phyloP scores from a whole-genome alignment of 2,329 filamentous ascomycete species.

The Claviceps citrina region DNA sequence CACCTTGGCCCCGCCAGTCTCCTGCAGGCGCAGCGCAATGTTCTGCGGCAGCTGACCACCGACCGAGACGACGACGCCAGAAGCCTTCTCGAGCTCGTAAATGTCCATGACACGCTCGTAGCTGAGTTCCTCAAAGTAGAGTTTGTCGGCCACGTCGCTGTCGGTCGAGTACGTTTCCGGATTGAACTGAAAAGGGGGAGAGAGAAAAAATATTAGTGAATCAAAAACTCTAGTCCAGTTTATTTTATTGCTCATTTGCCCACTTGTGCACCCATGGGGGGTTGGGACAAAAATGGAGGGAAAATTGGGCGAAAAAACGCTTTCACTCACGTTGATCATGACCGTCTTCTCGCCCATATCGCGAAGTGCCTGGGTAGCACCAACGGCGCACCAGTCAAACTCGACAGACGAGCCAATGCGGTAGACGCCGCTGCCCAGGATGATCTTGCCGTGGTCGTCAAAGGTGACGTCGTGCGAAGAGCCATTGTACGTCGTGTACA shows the following conservation, averaged over 20 bases:
- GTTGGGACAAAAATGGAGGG: background rate
- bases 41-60: conserved; percentile 95
- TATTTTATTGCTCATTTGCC: no score
- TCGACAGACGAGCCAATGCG: conserved; percentile 94
- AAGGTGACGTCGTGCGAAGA: conserved; percentile 86
- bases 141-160: conserved; percentile 73
- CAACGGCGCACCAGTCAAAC: conserved; percentile 97
- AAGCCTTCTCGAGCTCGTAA: conserved; percentile 76
- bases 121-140: conserved; percentile 94
- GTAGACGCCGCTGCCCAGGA: conserved; percentile 91
- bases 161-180: conserved; percentile 74
- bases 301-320: background rate
- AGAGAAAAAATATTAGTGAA: conserved; percentile 3
- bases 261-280: no score
- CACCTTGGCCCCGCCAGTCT: conserved; percentile 76
- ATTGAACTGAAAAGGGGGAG: conserved; percentile 36
- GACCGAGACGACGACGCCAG: conserved; percentile 84
- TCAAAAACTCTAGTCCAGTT: no score
- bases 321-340: conserved; percentile 68
- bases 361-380: conserved; percentile 67
- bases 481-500: conserved; percentile 96
- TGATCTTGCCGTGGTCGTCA: conserved; percentile 76
- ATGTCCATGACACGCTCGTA: conserved; percentile 99
- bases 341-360: conserved; percentile 91
- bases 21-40: conserved; percentile 86